phyloP scores from a whole-genome alignment of 1,139 yeast species.

The Scheffersomyces illinoinensis region DNA sequence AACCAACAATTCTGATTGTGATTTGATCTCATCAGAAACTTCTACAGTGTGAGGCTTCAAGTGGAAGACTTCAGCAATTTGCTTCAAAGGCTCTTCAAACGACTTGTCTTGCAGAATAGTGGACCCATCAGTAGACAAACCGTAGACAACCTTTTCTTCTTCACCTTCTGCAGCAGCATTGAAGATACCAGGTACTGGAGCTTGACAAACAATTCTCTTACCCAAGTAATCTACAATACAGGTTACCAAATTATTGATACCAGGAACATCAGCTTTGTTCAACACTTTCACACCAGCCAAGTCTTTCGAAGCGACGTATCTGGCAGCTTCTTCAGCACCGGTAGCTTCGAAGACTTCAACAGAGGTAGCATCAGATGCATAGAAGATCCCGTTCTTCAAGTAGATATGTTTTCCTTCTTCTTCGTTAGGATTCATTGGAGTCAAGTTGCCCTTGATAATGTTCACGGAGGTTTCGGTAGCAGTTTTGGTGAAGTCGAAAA shows the following conservation, averaged over 20 bases:
- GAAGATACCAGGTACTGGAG: slow-evolving; percentile 97
- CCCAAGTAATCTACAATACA: slow-evolving; percentile 89
- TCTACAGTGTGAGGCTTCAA: slow-evolving; percentile 66
- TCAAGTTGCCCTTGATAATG: slow-evolving; percentile 69
- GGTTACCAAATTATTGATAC: slow-evolving; percentile 72
- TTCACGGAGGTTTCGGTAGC: slow-evolving; percentile 82
- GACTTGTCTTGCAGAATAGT: slow-evolving; percentile 48
- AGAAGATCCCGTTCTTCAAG: slow-evolving; percentile 82
- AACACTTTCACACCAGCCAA: slow-evolving; percentile 68
- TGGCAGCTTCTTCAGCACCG: slow-evolving; percentile 87
- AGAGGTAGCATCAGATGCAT: slow-evolving; percentile 61
- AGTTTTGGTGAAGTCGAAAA: slow-evolving; percentile 72
- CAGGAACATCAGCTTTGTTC: slow-evolving; percentile 64
- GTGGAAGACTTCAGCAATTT: slow-evolving; percentile 75
- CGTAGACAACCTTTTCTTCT: slow-evolving; percentile 65
- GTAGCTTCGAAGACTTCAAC: slow-evolving; percentile 65
- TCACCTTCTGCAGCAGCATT: slow-evolving; percentile 37
- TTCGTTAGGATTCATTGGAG: slow-evolving; percentile 81
- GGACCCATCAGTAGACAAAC: slow-evolving; percentile 64
- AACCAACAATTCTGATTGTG: slow-evolving; percentile 54
- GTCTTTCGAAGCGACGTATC: slow-evolving; percentile 80
- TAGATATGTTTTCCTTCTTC: slow-evolving; percentile 61
- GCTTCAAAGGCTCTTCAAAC: slow-evolving; percentile 55
- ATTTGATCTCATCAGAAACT: slow-evolving; percentile 30
- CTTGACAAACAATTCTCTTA: slow-evolving; percentile 83